Percentiles rank a stretch among this genome's conserved stretches.
These are phyloP conservation scores for Cercospora nicotianae DNA, from an alignment of 2,329 filamentous ascomycete species.

Conservation along the genomic window DNA sequence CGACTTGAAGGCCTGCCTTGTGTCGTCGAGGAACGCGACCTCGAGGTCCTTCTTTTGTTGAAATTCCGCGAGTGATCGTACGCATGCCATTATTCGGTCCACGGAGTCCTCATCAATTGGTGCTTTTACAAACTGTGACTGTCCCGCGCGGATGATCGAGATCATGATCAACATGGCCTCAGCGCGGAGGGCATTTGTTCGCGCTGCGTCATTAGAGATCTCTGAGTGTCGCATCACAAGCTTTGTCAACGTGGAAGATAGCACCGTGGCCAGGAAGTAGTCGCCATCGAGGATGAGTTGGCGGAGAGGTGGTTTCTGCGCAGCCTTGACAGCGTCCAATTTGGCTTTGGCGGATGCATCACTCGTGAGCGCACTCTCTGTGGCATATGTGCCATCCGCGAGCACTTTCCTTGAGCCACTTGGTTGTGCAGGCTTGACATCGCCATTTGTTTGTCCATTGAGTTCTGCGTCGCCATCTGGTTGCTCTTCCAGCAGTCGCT, in stretches of 20 bases:
- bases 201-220: constrained; percentile 78
- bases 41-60: constrained; percentile 86
- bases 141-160: constrained; percentile 93
- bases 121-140: constrained; percentile 98
- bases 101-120: constrained; percentile 97
- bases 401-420: constrained; percentile 87
- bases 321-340: constrained; percentile 93
- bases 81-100: constrained; percentile 98
- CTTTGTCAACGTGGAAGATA: constrained; percentile 95
- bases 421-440: constrained; percentile 71
- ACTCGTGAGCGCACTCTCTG: constrained; percentile 92
- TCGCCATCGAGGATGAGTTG: constrained; percentile 96
- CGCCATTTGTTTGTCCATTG: constrained; percentile 73
- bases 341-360: constrained; percentile 86
- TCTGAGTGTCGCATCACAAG: constrained; percentile 96
- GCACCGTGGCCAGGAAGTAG: constrained; percentile 90
- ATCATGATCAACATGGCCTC: constrained; percentile 99
- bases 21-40: constrained; percentile 90
- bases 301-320: constrained; percentile 90
- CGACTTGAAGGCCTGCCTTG: constrained; percentile 88
- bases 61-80: constrained; percentile 88
- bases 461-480: constrained; percentile 63
- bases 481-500: constrained; percentile 83
- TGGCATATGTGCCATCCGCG: constrained; percentile 95
- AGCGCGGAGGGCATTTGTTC: constrained; percentile 89